A percentile compares a stretch with the other conserved stretches of the same genome.
These are phyloP conservation scores for Herpetomonas tarakana DNA, from an alignment of 208 protist genomes.

Conservation along the genomic window DNA sequence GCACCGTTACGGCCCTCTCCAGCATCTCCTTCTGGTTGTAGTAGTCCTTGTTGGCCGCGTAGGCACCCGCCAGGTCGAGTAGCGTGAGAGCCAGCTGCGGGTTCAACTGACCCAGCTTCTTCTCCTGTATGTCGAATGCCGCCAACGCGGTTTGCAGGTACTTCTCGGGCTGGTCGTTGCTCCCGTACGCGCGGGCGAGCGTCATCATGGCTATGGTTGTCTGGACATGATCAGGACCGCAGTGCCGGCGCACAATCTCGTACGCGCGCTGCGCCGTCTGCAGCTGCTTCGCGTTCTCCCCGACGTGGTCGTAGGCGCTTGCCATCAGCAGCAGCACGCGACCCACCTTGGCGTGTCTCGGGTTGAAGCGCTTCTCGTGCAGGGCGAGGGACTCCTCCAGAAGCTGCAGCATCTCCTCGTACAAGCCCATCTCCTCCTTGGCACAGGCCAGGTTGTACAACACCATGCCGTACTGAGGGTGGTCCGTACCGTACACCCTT, in stretches of 20 bases:
- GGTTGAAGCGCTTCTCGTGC: slow-evolving; percentile 67
- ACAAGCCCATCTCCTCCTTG: slow-evolving; percentile 72
- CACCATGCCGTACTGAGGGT: slow-evolving; percentile 87
- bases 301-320: slow-evolving; percentile 63
- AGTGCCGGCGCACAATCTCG: slow-evolving; percentile 78
- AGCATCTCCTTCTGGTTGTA: slow-evolving; percentile 66
- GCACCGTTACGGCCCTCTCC: slow-evolving; percentile 70
- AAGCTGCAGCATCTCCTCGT: slow-evolving; percentile 68
- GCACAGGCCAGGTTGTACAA: slow-evolving; percentile 83
- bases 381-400: slow-evolving; percentile 60
- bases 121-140: slow-evolving; percentile 75
- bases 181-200: slow-evolving; percentile 60
- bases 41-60: slow-evolving; percentile 64
- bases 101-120: slow-evolving; percentile 61
- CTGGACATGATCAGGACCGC: slow-evolving; percentile 71
- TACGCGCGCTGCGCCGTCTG: slow-evolving; percentile 50
- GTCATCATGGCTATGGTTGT: slow-evolving; percentile 73
- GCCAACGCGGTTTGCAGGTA: slow-evolving; percentile 61
- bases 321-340: slow-evolving; percentile 75
- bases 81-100: slow-evolving; percentile 75
- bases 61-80: slow-evolving; percentile 63
- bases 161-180: slow-evolving; percentile 42
- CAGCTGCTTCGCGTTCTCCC: slow-evolving; percentile 58
- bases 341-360: slow-evolving; percentile 71
- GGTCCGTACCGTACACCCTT: slow-evolving; percentile 59